These are phyloP conservation scores for Isabelozyma heimii DNA, from an alignment of 805 yeast genomes.

Conservation along the genomic window DNA sequence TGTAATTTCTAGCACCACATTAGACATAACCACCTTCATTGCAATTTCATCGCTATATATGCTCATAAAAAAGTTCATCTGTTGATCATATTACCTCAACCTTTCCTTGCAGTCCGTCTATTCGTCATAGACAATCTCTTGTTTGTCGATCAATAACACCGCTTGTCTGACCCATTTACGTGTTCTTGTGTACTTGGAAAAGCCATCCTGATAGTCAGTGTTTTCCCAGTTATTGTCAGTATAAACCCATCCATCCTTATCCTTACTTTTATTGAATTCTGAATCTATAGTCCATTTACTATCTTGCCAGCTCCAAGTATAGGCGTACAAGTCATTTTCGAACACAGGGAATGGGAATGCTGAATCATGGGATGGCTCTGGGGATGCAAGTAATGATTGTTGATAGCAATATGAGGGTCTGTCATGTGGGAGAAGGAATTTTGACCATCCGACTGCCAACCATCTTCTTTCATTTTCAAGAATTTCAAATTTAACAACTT, in stretches of 20 bases:
- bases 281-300: conserved; percentile 47
- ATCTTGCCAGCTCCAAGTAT: conserved; percentile 60
- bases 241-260: conserved; percentile 53
- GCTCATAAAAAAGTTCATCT: no score
- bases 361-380: conserved; percentile 18
- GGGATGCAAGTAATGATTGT: conserved; percentile 26
- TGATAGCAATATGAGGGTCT: conserved; percentile 48
- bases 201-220: conserved; percentile 40
- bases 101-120: not conserved
- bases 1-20: no score
- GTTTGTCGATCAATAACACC: conserved; percentile 23
- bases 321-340: conserved; percentile 32
- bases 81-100: not conserved
- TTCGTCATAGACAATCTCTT: conserved; percentile 11
- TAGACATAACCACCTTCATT: no score
- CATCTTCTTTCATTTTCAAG: conserved; percentile 61
- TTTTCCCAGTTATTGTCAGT: conserved; percentile 51
- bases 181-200: conserved; percentile 49
- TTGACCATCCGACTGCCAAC: conserved; percentile 61
- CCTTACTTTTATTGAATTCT: conserved; percentile 34
- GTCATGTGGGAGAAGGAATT: conserved; percentile 50
- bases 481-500: conserved; percentile 48
- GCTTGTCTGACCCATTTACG: conserved; percentile 53
- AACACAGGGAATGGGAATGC: conserved; percentile 46
- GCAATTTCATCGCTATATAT: no score